Conservation (phyloP, 2,329 filamentous ascomycete genomes). For the Blumeriella jaapii region DNA sequence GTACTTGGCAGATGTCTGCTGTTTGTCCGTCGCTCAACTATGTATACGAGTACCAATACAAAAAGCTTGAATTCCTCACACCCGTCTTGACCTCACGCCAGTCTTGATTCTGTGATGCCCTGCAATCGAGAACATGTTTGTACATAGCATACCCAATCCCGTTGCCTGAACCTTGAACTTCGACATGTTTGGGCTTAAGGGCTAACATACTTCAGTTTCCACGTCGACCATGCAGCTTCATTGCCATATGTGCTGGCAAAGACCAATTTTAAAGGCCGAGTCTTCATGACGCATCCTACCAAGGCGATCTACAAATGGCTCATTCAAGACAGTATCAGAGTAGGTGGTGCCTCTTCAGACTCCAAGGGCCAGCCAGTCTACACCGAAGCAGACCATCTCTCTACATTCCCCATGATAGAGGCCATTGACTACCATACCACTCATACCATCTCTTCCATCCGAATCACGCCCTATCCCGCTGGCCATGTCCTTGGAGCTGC, state of each 20-base stretch:
- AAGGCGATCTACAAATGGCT: constrained; percentile 99
- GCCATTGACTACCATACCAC: constrained; percentile 98
- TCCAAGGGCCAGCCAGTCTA: constrained; percentile 62
- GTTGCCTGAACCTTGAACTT: background rate
- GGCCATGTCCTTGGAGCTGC: constrained; percentile 96
- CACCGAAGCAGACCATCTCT: constrained; percentile 88
- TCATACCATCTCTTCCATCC: constrained; percentile 90
- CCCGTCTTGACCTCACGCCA: no score
- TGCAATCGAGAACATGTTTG: constrained; percentile 14
- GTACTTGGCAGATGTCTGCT: constrained; percentile 7
- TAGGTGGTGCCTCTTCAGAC: constrained; percentile 57
- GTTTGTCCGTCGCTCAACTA: constrained; percentile 13
- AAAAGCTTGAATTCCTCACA: constrained; percentile 27
- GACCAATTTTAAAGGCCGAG: constrained; percentile 90
- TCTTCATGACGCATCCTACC: constrained; percentile 98
- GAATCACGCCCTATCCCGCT: constrained; percentile 92
- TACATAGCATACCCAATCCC: constrained; percentile 20
- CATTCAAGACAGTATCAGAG: constrained; percentile 90
- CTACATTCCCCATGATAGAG: constrained; percentile 88
- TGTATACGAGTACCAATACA: constrained; percentile 36
- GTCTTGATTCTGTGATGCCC: constrained; percentile 27
- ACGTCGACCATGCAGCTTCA: constrained; percentile 97
- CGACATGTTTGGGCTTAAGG: background rate
- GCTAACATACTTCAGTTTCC: constrained; percentile 57
- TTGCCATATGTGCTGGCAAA: constrained; percentile 94